Evolutionary conservation across 2,329 filamentous ascomycete species (phyloP), one percentile per base, ranked within the genome.

Genomic region (Blastomyces silverae): DNA sequence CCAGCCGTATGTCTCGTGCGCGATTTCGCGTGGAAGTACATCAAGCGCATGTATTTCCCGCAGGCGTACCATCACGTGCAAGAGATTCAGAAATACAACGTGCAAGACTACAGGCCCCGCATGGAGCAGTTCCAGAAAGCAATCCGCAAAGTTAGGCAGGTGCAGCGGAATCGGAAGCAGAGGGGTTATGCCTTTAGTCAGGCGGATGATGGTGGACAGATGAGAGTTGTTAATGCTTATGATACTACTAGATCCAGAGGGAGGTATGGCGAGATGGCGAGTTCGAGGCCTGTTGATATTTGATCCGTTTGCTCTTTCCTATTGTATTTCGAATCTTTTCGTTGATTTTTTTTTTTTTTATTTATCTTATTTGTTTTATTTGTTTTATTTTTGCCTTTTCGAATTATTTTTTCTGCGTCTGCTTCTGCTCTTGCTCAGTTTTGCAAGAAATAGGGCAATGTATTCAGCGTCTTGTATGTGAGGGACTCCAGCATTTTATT

Each of bases 101-200:
- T 99, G 66, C 94, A 99, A 80, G 94, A 99, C 80, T 99, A 99
- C 79, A 84, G 94, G 74, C 94, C 94, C 67, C 88, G 94, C 74
- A 99, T 99, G 94, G 94, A 99, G 74, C 94, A 99, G 79, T 99
- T 99, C 83, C 94, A 99, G 80, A 99, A 99, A 79, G 94, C 94
- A 28, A 97, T 99, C 74, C 89, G 94, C 73, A 99, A 99, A 80
- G 94, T 99, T 63, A 87, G 94, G 62, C 94, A 99, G 79, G 94
- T 97, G 52, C 94, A 97, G 80, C 90, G 94, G 69, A 99, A 97
- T 94, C 91, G 94, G 75, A 99, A 99, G 80, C 94, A 99, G 80
- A 89, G 94, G 73, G 94, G 94, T 44, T 99, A 99, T 75, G 94
- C 94, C 67, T 99, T 99, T 79, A 96, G 91, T 71, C 92, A 97